Conservation (phyloP, 2,329 filamentous ascomycete species). For the Microsporum audouinii region DNA sequence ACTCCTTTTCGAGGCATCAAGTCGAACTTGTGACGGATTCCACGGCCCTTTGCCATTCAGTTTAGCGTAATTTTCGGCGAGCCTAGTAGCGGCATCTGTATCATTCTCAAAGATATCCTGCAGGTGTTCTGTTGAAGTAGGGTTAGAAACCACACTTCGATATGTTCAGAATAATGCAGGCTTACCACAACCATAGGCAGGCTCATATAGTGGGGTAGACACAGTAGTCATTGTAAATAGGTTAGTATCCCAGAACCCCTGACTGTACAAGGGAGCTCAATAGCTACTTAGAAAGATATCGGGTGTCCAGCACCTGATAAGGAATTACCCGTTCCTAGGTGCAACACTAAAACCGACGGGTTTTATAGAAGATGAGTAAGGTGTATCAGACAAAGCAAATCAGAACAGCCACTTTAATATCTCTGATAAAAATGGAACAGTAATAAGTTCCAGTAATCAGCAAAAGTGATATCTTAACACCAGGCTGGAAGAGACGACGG, state of each 20-base stretch:
- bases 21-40: conserved; percentile 18
- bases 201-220: conserved; percentile 19
- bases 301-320: background rate
- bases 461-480: background rate
- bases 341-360: background rate
- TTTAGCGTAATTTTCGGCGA: conserved; percentile 26
- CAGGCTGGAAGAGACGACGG: background rate
- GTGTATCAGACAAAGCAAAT: background rate
- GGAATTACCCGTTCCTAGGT: background rate
- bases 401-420: background rate
- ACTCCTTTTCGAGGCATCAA: conserved; percentile 15
- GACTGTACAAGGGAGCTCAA: background rate
- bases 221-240: background rate
- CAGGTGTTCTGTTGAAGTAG: conserved; percentile 27
- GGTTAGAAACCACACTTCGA: background rate
- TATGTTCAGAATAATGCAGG: background rate
- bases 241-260: too few relatives aligned
- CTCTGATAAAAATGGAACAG: background rate
- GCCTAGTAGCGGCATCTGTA: conserved; percentile 25
- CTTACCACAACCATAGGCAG: conserved; percentile 34
- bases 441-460: background rate
- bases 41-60: conserved; percentile 23
- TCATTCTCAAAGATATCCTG: conserved; percentile 24
- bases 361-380: background rate
- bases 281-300: background rate